A percentile compares a stretch with the other conserved stretches of the same genome.
phyloP scores from a whole-genome alignment of 805 yeast species.

The Candida khao-thaluensis region DNA sequence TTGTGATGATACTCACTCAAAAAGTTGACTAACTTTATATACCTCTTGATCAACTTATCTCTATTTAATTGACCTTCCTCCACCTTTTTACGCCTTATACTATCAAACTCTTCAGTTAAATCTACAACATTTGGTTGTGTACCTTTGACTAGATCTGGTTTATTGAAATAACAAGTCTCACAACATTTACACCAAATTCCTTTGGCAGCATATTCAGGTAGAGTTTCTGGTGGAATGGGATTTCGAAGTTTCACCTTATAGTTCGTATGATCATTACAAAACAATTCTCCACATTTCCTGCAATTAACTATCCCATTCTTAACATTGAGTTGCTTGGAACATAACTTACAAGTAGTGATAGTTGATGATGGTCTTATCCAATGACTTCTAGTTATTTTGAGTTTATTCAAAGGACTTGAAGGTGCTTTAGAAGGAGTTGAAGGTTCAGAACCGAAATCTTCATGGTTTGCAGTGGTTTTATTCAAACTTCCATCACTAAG shows the following conservation, averaged over 20 bases:
- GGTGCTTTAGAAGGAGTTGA: conserved; percentile 1
- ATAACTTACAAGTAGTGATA: conserved; percentile 34
- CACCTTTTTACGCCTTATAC: conserved; percentile 38
- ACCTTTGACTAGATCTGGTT: conserved; percentile 56
- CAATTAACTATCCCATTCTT: conserved; percentile 67
- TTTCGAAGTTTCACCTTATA: conserved; percentile 51
- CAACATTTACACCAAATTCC: conserved; percentile 79
- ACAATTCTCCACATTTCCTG: conserved; percentile 71
- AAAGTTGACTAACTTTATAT: conserved; percentile 46
- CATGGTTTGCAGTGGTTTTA: conserved; percentile 1
- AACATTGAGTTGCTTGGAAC: conserved; percentile 38
- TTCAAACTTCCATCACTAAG: conserved; percentile 22
- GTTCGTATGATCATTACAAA: conserved; percentile 62
- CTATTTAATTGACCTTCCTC: conserved; percentile 53
- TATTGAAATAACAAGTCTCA: conserved; percentile 51
- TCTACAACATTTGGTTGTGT: conserved; percentile 37
- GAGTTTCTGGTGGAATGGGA: conserved; percentile 41
- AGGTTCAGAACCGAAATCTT: conserved; percentile 1
- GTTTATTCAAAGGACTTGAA: conserved; percentile 11
- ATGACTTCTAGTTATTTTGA: conserved; percentile 45
- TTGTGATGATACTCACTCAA: conserved; percentile 18
- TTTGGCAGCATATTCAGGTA: conserved; percentile 27
- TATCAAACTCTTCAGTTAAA: conserved; percentile 41
- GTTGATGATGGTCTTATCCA: conserved; percentile 54
- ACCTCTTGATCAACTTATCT: conserved; percentile 57